Evolutionary conservation across 805 yeast genomes (phyloP).

Genomic region (Candida boleticola): DNA sequence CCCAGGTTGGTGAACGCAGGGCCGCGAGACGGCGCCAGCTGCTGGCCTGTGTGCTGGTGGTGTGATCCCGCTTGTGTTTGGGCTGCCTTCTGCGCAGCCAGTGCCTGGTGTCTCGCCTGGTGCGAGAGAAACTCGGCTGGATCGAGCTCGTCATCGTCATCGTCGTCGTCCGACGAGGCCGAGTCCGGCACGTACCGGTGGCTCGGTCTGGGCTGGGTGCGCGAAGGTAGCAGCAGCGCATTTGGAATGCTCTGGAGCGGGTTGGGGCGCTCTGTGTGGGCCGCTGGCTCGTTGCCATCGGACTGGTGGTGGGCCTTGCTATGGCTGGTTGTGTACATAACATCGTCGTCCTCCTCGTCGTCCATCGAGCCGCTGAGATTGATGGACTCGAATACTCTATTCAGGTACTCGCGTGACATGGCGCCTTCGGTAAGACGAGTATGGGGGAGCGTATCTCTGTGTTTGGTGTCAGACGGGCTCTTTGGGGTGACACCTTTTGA

Average conservation of each 20-base stretch:
- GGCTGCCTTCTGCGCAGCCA: not conserved
- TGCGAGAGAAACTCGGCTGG: constrained; percentile 15
- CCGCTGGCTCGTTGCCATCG: not conserved
- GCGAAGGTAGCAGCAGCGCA: not conserved
- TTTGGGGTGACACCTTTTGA: too few species aligned
- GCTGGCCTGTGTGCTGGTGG: not conserved
- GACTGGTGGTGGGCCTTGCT: not conserved
- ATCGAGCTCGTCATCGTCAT: constrained; percentile 13
- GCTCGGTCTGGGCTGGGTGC: not conserved
- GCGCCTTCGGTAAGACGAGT: too few species aligned
- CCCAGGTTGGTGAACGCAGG: not conserved
- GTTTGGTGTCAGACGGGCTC: too few species aligned
- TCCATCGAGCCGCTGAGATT: not conserved
- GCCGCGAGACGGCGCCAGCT: not conserved
- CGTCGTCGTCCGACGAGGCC: constrained; percentile 6
- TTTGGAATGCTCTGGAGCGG: not conserved
- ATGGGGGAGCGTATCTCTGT: too few species aligned
- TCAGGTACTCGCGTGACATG: not conserved
- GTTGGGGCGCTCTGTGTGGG: not conserved
- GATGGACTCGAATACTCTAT: constrained; percentile 2
- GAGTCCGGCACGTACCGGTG: constrained; percentile 4
- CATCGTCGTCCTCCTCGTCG: constrained; percentile 1
- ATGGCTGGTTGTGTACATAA: not conserved
- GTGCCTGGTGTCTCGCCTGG: not conserved
- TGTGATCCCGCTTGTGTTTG: too few species aligned